phyloP scores from a whole-genome alignment of 768 basidiomycete genomes.

The Asterophora parasitica region DNA sequence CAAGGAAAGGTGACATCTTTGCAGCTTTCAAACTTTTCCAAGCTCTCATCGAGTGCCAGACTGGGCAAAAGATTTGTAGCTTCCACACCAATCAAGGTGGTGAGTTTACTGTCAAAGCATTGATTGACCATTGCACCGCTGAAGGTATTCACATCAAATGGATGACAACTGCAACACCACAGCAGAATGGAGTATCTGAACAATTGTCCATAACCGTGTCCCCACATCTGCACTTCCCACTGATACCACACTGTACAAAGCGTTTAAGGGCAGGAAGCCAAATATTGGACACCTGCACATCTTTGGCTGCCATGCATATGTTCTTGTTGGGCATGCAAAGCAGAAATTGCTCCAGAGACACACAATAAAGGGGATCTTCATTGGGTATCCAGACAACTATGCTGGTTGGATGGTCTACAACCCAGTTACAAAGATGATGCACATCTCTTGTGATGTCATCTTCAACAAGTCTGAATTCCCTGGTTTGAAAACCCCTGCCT shows the following conservation, averaged over 20 bases:
- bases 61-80: constrained; percentile 16
- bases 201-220: constrained; percentile 5
- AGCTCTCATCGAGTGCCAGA: constrained; percentile 24
- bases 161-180: constrained; percentile 21
- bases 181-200: constrained; percentile 43
- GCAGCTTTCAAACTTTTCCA: constrained; percentile 26
- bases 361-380: constrained; percentile 22
- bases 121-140: constrained; percentile 17
- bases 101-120: constrained; percentile 24
- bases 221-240: not conserved
- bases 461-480: constrained; percentile 28
- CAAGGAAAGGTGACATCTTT: constrained; percentile 21
- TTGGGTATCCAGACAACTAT: constrained; percentile 23
- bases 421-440: constrained; percentile 12
- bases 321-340: constrained; percentile 27
- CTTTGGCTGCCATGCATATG: constrained; percentile 31
- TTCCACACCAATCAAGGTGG: constrained; percentile 31
- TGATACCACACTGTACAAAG: not conserved
- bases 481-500: constrained; percentile 7
- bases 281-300: constrained; percentile 19
- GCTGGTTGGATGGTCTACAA: constrained; percentile 26
- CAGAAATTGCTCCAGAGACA: constrained; percentile 18
- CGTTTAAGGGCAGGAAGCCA: not conserved
- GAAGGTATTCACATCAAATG: constrained; percentile 19
- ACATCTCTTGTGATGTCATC: constrained; percentile 21